Evolutionary conservation across 306 rosid genomes (phyloP), one percentile per base, ranked within the genome.

Genomic region (Medicago lupulina): DNA sequence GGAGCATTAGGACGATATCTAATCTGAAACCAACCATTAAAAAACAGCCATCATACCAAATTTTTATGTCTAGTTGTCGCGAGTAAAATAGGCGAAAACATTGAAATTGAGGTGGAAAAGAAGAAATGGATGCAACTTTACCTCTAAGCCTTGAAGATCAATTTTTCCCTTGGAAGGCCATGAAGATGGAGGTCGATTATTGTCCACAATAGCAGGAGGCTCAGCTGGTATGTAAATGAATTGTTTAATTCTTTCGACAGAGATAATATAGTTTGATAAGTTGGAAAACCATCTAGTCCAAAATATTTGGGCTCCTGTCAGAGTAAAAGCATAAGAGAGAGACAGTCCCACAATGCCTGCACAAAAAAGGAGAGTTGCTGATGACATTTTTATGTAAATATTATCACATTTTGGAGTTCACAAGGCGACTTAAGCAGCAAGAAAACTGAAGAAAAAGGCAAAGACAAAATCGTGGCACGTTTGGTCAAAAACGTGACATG

Each of bases 131-230:
- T 60, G 51, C 51, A 44, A 55, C 14, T 13, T 76, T 70, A 89
- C 96, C 92, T 84, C 80, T 14, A 90, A 60, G 66, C 83, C 80
- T 77, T 86, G 76, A 74, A 90, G 67, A 76, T 86, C 91, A 77
- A 90, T 88, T 83, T 87, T 83, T 13, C 97, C 96, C 87, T 74
- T 88, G 14, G 72, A 58, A 18, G 97, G 96, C 97, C 97, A 90
- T 34, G 92, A 87, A 55, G 79, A 54, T 34, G 96, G 86, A 18
- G 97, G 97, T 55, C 86, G 82, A 2, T 64, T 86, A 44, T 83
- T 79, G 47, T 85, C 88, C 25, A 90, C 80, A 65, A 85, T 69
- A 23, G 89, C 88, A 0, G 88, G 87, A 70, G 98, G 90, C 67
- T 93, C 93, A 1, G 71, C 34, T 19, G 92, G 90, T 64, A 90